Evolutionary conservation across 176 grass and related monocot genomes (phyloP), one percentile per base, ranked within the genome.

Genomic region (Pontederia crassipes): DNA sequence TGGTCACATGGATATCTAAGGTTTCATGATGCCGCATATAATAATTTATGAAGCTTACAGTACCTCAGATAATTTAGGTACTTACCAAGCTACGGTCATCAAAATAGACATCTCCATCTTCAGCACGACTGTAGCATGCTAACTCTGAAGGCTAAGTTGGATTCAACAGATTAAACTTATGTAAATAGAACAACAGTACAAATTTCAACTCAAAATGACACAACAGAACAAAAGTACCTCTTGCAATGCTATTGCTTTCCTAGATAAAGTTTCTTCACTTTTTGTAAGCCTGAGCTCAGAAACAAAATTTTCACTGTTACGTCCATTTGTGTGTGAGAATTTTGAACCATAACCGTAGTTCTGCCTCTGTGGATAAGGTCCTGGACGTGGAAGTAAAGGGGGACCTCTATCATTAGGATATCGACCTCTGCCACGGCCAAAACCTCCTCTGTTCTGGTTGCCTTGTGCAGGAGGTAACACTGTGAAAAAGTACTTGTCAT

Each of bases 251-350:
- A 98, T 87, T 62, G 74, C 50, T 67, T 98, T 98, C 67, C 93
- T 92, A 66, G 88, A 85, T 69, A 98, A 75, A 71, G 93, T 98
- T 75, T 98, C 93, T 78, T 86, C 93, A 54, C 93, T 98, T 74
- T 98, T 98, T 73, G 91, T 98, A 66, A 98, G 88, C 68, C 83
- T 98, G 68, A 98, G 85, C 40, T 98, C 93, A 79, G 93, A 92
- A 80, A 98, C 84, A 74, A 98, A 92, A 28, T 85, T 73, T 83
- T 92, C 93, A 57, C 77, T 79, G 12, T 90, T 87, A 55, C 81
- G 84, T 8, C 84, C 84, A 77, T 98, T 98, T 69, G 57, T 81
- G 45, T 85, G 79, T 17, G 76, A 72, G 82, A 83, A 88, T 50
- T 79, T 96, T 35, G 72, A 49, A 48, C 87, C 87, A 54, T 73